Conservation (phyloP, 768 basidiomycete species). For the Auricularia cornea region DNA sequence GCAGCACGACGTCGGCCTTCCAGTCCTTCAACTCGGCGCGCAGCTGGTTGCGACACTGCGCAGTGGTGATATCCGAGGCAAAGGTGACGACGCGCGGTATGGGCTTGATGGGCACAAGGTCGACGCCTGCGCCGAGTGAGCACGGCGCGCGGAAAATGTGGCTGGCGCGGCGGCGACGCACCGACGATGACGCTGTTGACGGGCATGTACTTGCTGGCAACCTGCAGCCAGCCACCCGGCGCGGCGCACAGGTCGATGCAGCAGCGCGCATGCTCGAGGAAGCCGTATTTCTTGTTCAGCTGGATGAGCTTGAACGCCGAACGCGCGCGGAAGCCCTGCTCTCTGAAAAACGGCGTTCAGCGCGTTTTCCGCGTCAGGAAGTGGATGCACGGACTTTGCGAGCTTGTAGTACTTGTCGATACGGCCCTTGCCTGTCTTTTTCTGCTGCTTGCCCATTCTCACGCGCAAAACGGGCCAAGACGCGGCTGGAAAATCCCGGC, state of each 20-base stretch:
- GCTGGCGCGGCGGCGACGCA: slow-evolving; percentile 25
- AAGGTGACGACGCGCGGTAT: slow-evolving; percentile 91
- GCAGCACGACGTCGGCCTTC: slow-evolving; percentile 97
- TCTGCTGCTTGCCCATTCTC: slow-evolving; percentile 70
- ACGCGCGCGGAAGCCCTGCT: slow-evolving; percentile 98
- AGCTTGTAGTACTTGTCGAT: slow-evolving; percentile 97
- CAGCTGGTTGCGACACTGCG: slow-evolving; percentile 80
- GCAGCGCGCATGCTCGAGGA: slow-evolving; percentile 83
- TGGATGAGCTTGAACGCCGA: slow-evolving; percentile 99
- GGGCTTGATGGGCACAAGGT: slow-evolving; percentile 92
- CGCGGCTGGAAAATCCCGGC: too few relatives aligned
- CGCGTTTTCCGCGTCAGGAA: not conserved
- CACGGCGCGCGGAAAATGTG: slow-evolving; percentile 3
- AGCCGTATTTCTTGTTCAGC: slow-evolving; percentile 93
- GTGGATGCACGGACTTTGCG: slow-evolving; percentile 54
- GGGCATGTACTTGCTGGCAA: slow-evolving; percentile 97
- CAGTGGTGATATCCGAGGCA: slow-evolving; percentile 88
- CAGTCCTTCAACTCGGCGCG: slow-evolving; percentile 90
- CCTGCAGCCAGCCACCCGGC: slow-evolving; percentile 98
- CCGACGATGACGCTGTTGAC: slow-evolving; percentile 86
- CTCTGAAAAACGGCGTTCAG: slow-evolving; percentile 40
- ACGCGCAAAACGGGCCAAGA: not conserved
- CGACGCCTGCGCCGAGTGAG: slow-evolving; percentile 57
- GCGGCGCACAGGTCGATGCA: slow-evolving; percentile 98
- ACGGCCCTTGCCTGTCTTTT: slow-evolving; percentile 94